Evolutionary conservation across 495 filamentous ascomycete species (phyloP).

Genomic region (Penicillium daleae): DNA sequence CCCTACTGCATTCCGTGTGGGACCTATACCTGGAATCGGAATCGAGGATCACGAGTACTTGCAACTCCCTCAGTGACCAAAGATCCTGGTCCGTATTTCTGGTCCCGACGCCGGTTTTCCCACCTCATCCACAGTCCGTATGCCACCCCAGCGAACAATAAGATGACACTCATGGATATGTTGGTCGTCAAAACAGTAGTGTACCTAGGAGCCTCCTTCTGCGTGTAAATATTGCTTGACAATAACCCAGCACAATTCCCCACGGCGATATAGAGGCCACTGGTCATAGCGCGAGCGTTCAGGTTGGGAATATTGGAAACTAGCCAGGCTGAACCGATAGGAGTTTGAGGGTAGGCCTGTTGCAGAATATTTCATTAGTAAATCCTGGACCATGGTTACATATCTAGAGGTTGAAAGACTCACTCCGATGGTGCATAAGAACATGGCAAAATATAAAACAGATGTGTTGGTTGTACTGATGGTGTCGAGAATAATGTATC

Average conservation of each 20-base stretch:
- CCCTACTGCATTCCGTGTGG: neutral
- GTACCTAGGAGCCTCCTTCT: neutral
- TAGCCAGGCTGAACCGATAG: neutral
- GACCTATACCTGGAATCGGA: neutral
- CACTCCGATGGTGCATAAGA: neutral
- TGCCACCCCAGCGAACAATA: neutral
- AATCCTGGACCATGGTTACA: neutral
- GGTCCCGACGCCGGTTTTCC: neutral
- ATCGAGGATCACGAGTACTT: slow-evolving; percentile 2
- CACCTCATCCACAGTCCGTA: slow-evolving; percentile 1
- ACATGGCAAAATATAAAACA: neutral
- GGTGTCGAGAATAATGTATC: neutral
- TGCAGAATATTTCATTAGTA: neutral
- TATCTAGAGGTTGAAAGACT: neutral
- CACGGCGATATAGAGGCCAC: neutral
- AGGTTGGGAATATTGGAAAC: neutral
- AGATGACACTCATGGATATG: neutral
- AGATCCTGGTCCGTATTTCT: neutral
- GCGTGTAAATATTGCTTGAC: neutral
- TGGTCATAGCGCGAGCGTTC: neutral
- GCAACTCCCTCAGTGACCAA: neutral
- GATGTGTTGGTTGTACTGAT: neutral
- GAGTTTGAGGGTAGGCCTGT: neutral
- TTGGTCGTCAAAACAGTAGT: neutral
- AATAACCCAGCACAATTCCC: neutral